Evolutionary conservation across 148 eudicot genomes (phyloP).

Genomic region (Rhododendron mucronatum): DNA sequence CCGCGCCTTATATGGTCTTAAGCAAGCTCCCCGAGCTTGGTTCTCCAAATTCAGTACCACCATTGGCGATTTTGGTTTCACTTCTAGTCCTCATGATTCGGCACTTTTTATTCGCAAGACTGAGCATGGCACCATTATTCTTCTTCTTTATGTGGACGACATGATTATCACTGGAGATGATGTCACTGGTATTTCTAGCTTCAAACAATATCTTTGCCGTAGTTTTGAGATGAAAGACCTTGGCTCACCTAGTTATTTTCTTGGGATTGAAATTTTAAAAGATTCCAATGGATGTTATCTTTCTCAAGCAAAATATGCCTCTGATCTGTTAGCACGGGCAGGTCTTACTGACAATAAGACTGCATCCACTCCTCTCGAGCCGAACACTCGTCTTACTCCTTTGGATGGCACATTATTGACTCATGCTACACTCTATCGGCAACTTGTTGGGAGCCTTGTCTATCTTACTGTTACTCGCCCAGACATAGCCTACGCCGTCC

Average conservation of each 20-base stretch:
- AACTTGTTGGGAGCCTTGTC: background rate
- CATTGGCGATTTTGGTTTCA: background rate
- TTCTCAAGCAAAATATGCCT: too few relatives aligned
- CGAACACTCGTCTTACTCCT: too few relatives aligned
- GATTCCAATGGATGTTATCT: too few relatives aligned
- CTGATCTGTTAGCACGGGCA: too few relatives aligned
- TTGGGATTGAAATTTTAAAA: background rate
- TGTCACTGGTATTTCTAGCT: too few relatives aligned
- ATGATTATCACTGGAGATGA: background rate
- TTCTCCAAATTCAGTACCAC: background rate
- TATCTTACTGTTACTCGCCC: background rate
- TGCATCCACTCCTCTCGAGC: too few relatives aligned
- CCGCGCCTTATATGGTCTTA: background rate
- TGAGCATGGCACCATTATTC: background rate
- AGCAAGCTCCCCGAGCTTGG: background rate
- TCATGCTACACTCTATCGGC: background rate
- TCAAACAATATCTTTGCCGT: too few relatives aligned
- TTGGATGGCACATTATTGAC: background rate
- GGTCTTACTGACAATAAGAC: too few relatives aligned
- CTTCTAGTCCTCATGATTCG: background rate
- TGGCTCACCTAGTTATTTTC: too few relatives aligned
- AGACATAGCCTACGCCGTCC: background rate
- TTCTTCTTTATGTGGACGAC: background rate
- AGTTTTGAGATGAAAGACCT: background rate
- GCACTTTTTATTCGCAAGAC: background rate